These are phyloP conservation scores for Graphiopsis chlorocephala DNA, from an alignment of 2,329 filamentous ascomycete genomes.

Conservation along the genomic window DNA sequence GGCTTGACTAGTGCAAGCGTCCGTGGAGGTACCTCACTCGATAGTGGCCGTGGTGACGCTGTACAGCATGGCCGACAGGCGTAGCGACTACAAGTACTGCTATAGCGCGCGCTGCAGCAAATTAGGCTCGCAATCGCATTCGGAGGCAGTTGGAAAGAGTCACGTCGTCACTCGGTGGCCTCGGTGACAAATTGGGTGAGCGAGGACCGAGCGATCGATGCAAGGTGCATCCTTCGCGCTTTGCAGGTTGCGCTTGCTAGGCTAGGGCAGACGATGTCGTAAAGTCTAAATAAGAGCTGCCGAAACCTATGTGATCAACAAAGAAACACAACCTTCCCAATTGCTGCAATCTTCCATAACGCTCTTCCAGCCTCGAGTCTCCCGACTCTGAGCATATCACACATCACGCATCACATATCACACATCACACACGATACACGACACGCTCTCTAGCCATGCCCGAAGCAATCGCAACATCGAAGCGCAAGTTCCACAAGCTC, in stretches of 20 bases:
- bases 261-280: not conserved
- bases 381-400: not conserved
- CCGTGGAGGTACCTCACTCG: not conserved
- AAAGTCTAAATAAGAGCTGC: not conserved
- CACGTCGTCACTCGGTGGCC: not conserved
- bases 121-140: not conserved
- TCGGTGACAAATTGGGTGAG: not conserved
- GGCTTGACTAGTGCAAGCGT: not conserved
- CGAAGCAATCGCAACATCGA: constrained; percentile 68
- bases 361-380: not conserved
- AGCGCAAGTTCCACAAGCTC: constrained; percentile 76
- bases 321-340: not conserved
- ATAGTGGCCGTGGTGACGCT: not conserved
- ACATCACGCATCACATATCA: not conserved
- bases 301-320: not conserved
- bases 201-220: not conserved
- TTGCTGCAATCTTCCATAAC: not conserved
- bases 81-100: not conserved
- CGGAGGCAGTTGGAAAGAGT: not conserved
- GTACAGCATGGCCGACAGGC: not conserved
- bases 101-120: not conserved
- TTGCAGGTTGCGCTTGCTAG: not conserved
- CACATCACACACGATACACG: not conserved
- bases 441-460: constrained; percentile 28
- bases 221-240: not conserved